Evolutionary conservation across 1,284 basidiomycete species (phyloP).

Genomic region (Spongispora temasekensis): DNA sequence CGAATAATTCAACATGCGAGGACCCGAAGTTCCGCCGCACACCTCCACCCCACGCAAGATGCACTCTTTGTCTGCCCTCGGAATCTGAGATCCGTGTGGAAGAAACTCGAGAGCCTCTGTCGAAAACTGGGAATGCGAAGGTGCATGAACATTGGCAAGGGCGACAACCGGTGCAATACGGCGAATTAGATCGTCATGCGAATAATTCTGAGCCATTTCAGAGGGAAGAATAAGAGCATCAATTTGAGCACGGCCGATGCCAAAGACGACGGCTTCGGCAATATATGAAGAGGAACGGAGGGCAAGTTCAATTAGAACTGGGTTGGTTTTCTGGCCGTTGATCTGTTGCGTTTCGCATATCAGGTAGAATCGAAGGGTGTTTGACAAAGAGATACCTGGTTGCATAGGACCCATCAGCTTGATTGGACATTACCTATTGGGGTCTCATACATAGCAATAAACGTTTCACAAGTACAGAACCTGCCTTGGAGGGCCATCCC

Average conservation of each 20-base stretch:
- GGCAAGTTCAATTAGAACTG: constrained; percentile 47
- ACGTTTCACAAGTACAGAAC: not conserved
- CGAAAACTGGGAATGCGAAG: constrained; percentile 52
- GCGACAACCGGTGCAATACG: constrained; percentile 51
- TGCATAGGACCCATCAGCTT: constrained; percentile 58
- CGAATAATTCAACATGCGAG: no score
- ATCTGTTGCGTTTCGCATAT: constrained; percentile 16
- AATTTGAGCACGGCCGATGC: constrained; percentile 51
- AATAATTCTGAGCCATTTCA: constrained; percentile 42
- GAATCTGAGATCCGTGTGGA: constrained; percentile 42
- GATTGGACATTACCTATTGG: constrained; percentile 36
- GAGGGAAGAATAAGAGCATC: constrained; percentile 61
- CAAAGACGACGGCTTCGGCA: constrained; percentile 57
- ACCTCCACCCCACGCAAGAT: no score
- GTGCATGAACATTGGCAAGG: constrained; percentile 51
- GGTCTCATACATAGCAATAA: not conserved
- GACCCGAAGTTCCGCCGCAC: no score
- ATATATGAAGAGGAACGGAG: constrained; percentile 47
- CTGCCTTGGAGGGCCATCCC: constrained; percentile 56
- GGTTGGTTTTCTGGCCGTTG: constrained; percentile 61
- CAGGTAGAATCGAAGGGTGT: constrained; percentile 39
- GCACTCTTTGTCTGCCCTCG: constrained; percentile 48
- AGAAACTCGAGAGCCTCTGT: constrained; percentile 54
- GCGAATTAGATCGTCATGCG: constrained; percentile 40
- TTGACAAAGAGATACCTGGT: constrained; percentile 59